phyloP scores from a whole-genome alignment of 345 rosid genomes.

The Bruguiera sexangula region DNA sequence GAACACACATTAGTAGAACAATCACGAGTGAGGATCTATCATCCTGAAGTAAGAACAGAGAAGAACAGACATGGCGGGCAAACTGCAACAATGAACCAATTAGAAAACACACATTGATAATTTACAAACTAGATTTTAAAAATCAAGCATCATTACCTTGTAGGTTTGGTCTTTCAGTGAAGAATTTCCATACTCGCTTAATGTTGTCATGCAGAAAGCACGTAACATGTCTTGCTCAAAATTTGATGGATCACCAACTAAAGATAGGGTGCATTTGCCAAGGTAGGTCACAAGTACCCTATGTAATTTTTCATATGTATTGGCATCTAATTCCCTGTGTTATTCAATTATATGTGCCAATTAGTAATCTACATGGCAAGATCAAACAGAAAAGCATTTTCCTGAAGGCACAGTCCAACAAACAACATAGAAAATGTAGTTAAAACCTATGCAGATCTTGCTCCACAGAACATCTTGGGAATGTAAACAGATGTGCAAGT shows the following conservation, averaged over 20 bases:
- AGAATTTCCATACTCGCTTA: constrained; percentile 49
- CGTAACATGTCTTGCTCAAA: constrained; percentile 42
- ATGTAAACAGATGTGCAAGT: too few relatives aligned
- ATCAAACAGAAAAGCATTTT: constrained; percentile 9
- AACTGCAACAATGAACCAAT: constrained; percentile 44
- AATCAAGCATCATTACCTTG: constrained; percentile 42
- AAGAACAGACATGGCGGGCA: constrained; percentile 58
- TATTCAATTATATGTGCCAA: constrained; percentile 6
- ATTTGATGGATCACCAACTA: constrained; percentile 46
- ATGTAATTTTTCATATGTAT: constrained; percentile 53
- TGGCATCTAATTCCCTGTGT: constrained; percentile 59
- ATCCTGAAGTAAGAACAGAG: constrained; percentile 43
- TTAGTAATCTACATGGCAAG: constrained; percentile 1
- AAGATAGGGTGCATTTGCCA: constrained; percentile 46
- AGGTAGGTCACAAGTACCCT: constrained; percentile 47
- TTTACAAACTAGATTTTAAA: not conserved
- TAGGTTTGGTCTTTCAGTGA: constrained; percentile 56
- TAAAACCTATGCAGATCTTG: too few relatives aligned
- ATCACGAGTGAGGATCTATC: constrained; percentile 26
- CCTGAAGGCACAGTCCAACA: too few relatives aligned
- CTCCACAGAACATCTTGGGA: too few relatives aligned
- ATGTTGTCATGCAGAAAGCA: constrained; percentile 40
- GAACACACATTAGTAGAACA: constrained; percentile 37
- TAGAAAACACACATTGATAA: constrained; percentile 8
- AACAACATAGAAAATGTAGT: too few relatives aligned